Conservation (phyloP, 2,329 filamentous ascomycete species). For the Ceratocystis ficicola region DNA sequence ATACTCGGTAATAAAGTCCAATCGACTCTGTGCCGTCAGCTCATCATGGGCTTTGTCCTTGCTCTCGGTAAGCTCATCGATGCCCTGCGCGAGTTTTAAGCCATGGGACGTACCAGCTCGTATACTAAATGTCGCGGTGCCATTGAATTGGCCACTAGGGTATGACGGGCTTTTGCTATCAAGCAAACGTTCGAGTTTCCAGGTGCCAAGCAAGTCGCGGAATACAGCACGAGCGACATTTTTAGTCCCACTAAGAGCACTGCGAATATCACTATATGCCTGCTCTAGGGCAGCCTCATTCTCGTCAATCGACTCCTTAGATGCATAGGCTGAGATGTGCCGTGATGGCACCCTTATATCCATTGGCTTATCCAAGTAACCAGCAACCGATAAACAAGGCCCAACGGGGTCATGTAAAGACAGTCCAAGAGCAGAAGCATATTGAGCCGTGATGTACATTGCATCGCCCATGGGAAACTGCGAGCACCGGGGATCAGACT, state of each 20-base stretch:
- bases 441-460: conserved; percentile 59
- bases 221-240: conserved; percentile 58
- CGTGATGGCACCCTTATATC: conserved; percentile 46
- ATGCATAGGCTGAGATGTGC: conserved; percentile 35
- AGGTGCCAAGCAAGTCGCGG: conserved; percentile 55
- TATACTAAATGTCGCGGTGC: conserved; percentile 53
- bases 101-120: conserved; percentile 17
- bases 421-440: conserved; percentile 48
- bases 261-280: conserved; percentile 34
- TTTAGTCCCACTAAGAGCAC: conserved; percentile 33
- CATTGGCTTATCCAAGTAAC: conserved; percentile 35
- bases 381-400: conserved; percentile 30
- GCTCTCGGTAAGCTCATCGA: conserved; percentile 1
- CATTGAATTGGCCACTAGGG: conserved; percentile 52
- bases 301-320: conserved; percentile 31
- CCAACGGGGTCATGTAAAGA: conserved; percentile 28
- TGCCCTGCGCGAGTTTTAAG: neutral
- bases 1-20: conserved; percentile 42
- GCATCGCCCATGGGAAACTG: conserved; percentile 84
- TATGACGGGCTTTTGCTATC: conserved; percentile 43
- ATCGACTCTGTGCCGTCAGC: conserved; percentile 12
- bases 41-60: conserved; percentile 25
- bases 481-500: conserved; percentile 39
- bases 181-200: conserved; percentile 50
- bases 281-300: conserved; percentile 36